Conservation (phyloP, 1,284 basidiomycete genomes). For the Porodaedalea pini region DNA sequence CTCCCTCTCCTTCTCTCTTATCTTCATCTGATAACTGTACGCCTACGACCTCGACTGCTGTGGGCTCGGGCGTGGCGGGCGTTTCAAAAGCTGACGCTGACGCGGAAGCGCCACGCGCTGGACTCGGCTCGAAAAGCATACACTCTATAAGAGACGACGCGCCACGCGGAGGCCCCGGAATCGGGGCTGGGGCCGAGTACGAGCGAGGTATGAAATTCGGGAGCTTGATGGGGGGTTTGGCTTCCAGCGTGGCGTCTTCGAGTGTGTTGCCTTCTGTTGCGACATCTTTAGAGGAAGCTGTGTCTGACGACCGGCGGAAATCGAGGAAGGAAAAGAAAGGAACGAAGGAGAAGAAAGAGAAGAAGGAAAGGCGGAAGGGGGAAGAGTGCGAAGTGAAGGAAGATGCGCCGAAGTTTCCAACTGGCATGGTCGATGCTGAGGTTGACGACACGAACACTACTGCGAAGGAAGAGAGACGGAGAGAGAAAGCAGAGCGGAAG, state of each 20-base stretch:
- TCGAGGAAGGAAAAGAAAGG: not conserved
- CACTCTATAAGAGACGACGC: not conserved
- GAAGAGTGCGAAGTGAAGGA: not conserved
- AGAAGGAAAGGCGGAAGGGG: constrained; percentile 8
- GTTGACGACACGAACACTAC: no score
- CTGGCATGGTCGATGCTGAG: no score
- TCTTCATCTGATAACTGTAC: not conserved
- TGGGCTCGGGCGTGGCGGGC: not conserved
- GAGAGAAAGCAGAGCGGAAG: no score
- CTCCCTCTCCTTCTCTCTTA: not conserved
- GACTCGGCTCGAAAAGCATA: not conserved
- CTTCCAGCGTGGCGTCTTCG: no score
- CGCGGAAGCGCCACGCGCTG: constrained; percentile 1
- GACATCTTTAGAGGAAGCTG: not conserved
- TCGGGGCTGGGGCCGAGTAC: not conserved
- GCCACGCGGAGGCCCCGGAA: constrained; percentile 4
- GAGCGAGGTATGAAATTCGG: constrained; percentile 4
- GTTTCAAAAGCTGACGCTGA: not conserved
- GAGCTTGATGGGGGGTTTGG: constrained; percentile 16
- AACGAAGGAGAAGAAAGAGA: constrained; percentile 8
- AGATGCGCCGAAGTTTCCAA: no score
- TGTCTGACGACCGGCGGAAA: not conserved
- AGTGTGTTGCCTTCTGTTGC: not conserved
- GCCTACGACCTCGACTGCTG: not conserved
- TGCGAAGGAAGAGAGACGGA: no score